Evolutionary conservation across 2,329 filamentous ascomycete species (phyloP).

Genomic region (Fonsecaea nubica): DNA sequence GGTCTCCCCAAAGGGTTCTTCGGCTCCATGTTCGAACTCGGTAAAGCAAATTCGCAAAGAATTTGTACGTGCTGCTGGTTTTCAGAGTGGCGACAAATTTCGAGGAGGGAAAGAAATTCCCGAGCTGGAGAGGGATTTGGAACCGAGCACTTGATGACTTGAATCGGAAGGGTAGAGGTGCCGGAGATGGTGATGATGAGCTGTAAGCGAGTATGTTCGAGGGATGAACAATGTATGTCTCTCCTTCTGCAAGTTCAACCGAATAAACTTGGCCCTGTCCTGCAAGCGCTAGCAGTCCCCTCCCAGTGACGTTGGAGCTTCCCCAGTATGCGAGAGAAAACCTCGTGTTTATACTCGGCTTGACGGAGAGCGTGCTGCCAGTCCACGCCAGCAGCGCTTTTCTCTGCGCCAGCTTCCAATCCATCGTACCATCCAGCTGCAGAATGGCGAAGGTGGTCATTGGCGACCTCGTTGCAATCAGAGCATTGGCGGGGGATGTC

Average conservation of each 20-base stretch:
- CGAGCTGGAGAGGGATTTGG: slow-evolving; percentile 75
- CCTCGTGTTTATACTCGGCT: slow-evolving; percentile 72
- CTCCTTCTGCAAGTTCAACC: slow-evolving; percentile 77
- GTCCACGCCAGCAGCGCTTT: slow-evolving; percentile 95
- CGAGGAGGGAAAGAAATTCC: slow-evolving; percentile 69
- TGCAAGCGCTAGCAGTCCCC: slow-evolving; percentile 82
- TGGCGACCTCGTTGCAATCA: slow-evolving; percentile 86
- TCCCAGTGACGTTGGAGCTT: slow-evolving; percentile 83
- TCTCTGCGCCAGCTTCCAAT: slow-evolving; percentile 92
- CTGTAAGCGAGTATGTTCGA: slow-evolving; percentile 91
- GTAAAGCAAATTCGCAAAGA: slow-evolving; percentile 69
- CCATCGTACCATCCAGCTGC: slow-evolving; percentile 88
- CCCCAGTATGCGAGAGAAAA: slow-evolving; percentile 85
- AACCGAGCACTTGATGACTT: slow-evolving; percentile 76
- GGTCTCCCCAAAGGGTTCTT: slow-evolving; percentile 89
- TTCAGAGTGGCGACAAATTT: slow-evolving; percentile 77
- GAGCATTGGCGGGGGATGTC: slow-evolving; percentile 82
- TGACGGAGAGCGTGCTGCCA: slow-evolving; percentile 79
- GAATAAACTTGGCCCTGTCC: slow-evolving; percentile 91
- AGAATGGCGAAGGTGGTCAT: slow-evolving; percentile 86
- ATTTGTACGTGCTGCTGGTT: slow-evolving; percentile 74
- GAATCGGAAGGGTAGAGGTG: slow-evolving; percentile 85
- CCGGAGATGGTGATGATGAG: slow-evolving; percentile 65
- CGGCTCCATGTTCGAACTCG: slow-evolving; percentile 76
- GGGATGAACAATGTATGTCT: slow-evolving; percentile 90